phyloP scores from a whole-genome alignment of 805 yeast species.

The Starmerella apicola region DNA sequence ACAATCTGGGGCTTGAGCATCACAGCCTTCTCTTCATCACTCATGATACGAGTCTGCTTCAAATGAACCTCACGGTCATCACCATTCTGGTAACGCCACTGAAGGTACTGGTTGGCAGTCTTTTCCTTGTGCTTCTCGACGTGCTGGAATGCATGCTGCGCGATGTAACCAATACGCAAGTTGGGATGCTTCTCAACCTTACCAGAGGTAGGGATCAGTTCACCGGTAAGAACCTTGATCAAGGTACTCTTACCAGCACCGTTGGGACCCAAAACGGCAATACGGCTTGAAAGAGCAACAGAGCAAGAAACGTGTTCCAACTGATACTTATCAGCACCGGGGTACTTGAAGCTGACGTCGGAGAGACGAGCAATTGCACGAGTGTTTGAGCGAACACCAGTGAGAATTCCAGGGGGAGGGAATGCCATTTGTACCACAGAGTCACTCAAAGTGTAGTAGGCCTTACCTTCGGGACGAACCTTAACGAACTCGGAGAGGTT shows the following conservation, averaged over 20 bases:
- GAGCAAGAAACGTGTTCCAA: slow-evolving; percentile 71
- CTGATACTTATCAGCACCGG: slow-evolving; percentile 80
- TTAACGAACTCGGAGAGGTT: slow-evolving; percentile 85
- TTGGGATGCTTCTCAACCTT: slow-evolving; percentile 96
- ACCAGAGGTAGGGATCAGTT: slow-evolving; percentile 73
- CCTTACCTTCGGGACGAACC: slow-evolving; percentile 89
- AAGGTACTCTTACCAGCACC: slow-evolving; percentile 98
- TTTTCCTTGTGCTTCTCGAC: slow-evolving; percentile 95
- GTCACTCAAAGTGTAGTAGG: slow-evolving; percentile 88
- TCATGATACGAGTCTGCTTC: slow-evolving; percentile 82
- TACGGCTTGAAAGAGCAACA: slow-evolving; percentile 90
- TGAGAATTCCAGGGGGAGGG: slow-evolving; percentile 95
- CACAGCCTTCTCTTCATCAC: slow-evolving; percentile 62
- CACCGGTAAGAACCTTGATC: slow-evolving; percentile 87
- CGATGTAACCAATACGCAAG: slow-evolving; percentile 94
- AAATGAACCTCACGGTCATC: slow-evolving; percentile 93
- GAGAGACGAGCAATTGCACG: slow-evolving; percentile 84
- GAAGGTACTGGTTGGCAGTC: slow-evolving; percentile 94
- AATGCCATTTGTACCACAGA: slow-evolving; percentile 90
- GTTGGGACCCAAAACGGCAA: slow-evolving; percentile 92
- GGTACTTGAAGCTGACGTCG: slow-evolving; percentile 77
- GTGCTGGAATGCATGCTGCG: slow-evolving; percentile 96
- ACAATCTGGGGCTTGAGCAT: slow-evolving; percentile 69
- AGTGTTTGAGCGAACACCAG: slow-evolving; percentile 94
- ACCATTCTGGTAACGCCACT: slow-evolving; percentile 97